These are phyloP conservation scores for Azolla pinnata DNA, from an alignment of 75 land plant species.

Conservation along the genomic window DNA sequence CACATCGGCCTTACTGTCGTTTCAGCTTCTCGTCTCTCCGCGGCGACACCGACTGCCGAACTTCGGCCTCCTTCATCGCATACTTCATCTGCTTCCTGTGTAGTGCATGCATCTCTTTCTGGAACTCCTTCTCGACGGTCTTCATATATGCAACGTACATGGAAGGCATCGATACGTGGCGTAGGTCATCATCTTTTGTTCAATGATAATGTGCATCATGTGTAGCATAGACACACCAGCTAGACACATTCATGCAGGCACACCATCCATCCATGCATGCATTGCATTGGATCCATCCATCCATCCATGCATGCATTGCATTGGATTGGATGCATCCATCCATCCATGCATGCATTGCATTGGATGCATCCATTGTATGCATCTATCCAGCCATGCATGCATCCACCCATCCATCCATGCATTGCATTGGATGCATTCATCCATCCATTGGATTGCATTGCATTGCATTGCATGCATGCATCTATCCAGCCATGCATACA, in stretches of 20 bases:
- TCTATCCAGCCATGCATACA: background rate
- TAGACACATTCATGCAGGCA: background rate
- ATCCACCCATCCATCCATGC: background rate
- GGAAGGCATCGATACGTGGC: background rate
- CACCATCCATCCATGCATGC: background rate
- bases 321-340: background rate
- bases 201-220: background rate
- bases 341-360: background rate
- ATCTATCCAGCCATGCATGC: background rate
- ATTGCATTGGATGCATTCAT: background rate
- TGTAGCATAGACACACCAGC: background rate
- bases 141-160: background rate
- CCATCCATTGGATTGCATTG: background rate
- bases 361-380: background rate
- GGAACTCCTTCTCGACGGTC: conserved; percentile 15
- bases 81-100: conserved; percentile 9
- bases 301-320: background rate
- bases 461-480: background rate
- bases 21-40: conserved; percentile 9
- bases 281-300: background rate
- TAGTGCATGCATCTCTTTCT: conserved; percentile 8
- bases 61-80: conserved; percentile 14
- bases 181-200: background rate
- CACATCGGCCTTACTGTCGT: conserved; percentile 25
- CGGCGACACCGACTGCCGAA: conserved; percentile 13